Evolutionary conservation across 306 rosid species (phyloP), one percentile per base, ranked within the genome.

Genomic region (Inga leiocalycina): DNA sequence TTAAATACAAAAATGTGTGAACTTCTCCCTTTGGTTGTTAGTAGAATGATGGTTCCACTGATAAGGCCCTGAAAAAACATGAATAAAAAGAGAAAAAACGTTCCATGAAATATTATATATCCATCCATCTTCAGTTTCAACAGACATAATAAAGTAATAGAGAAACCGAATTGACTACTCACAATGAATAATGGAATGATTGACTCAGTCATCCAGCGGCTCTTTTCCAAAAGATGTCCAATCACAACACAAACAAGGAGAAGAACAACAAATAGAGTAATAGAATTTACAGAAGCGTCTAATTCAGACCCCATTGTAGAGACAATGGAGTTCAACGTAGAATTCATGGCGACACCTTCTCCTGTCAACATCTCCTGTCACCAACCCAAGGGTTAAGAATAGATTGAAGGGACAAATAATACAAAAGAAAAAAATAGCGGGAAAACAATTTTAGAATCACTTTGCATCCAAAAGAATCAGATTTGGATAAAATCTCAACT

Each of bases 151-250:
- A 3, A 62, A 62, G 3, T 24, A 4, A 61, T 44, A 13, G 43
- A 8, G 43, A 30, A 13, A 48, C 16, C 39, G 9, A 56, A 78
- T 74, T 30, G 79, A 78, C 39, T 79, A 86, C 94, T 92, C 86
- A 92, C 97, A 81, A 92, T 80, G 83, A 79, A 34, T 49, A 92
- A 82, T 44, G 97, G 94, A 43, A 87, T 75, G 56, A 89, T 80
- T 0, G 97, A 92, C 71, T 86, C 89, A 10, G 91, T 90, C 84
- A 90, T 82, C 91, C 92, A 90, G 75, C 88, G 79, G 54, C 54
- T 90, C 86, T 85, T 88, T 85, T 86, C 85, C 12, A 92, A 87
- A 78, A 92, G 89, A 84, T 92, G 94, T 44, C 92, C 97, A 32
- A 90, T 80, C 45, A 90, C 75, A 75, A 90, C 81, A 80, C 90